These are phyloP conservation scores for Casuarina cunninghamiana DNA, from an alignment of 306 rosid species.

Conservation along the genomic window DNA sequence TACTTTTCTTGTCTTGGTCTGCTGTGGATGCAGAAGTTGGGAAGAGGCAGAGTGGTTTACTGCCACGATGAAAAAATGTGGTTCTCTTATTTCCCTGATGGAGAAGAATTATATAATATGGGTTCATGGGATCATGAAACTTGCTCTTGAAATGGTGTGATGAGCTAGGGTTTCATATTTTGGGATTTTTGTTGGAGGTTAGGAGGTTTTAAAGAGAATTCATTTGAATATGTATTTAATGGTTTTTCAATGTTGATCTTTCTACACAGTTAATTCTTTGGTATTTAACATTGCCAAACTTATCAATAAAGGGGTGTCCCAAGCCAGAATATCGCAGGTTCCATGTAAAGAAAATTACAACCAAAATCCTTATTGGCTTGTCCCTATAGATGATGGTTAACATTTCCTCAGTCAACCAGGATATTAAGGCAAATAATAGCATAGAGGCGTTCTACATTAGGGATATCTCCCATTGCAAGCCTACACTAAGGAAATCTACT, in stretches of 20 bases:
- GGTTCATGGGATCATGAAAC: too few species aligned
- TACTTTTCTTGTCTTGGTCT: too few species aligned
- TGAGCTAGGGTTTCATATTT: background rate
- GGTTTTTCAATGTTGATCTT: background rate
- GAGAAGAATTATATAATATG: too few species aligned
- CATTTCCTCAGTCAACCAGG: background rate
- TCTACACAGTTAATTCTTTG: background rate
- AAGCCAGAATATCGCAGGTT: constrained; percentile 8
- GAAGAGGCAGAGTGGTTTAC: too few species aligned
- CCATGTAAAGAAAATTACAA: constrained; percentile 10
- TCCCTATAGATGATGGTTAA: background rate
- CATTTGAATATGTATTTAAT: background rate
- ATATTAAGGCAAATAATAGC: background rate
- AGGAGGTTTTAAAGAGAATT: background rate
- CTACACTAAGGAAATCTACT: background rate
- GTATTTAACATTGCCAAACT: constrained; percentile 2
- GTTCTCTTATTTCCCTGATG: too few species aligned
- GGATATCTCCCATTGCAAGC: background rate
- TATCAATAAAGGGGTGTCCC: constrained; percentile 14
- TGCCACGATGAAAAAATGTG: too few species aligned
- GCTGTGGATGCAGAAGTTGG: too few species aligned
- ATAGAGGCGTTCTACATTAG: background rate
- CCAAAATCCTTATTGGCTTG: background rate
- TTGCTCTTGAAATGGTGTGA: too few species aligned
- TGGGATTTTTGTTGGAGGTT: background rate